Evolutionary conservation across 495 filamentous ascomycete species (phyloP), one percentile per base, ranked within the genome.

Genomic region (Aspergillus ostianus): DNA sequence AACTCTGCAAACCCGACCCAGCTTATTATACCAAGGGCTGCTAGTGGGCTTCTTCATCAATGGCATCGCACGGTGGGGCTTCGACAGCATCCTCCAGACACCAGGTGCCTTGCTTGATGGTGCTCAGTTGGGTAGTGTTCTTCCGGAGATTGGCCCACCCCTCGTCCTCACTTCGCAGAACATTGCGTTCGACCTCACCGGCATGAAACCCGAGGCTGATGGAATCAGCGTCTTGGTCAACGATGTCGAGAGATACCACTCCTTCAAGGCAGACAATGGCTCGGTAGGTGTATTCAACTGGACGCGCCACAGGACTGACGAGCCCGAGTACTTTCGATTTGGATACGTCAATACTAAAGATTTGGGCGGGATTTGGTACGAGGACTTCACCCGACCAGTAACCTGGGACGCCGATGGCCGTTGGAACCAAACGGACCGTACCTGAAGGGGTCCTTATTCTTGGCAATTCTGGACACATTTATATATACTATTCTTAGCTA

Each of bases 331-430:
- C 66, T 93, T 95, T 71, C 77, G 90, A 17, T 93, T 95, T 73
- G 88, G 80, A n/a, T 90, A 84, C 73, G 84, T 92, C 73, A 75
- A 81, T 63, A 51, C 67, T 13, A 76, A 75, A 61, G 58, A 70
- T 0, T 49, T 79, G 53, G 78, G 77, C 18, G 89, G 89, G 0
- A 82, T 84, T 50, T 71, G 73, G 52, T 83, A 80, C 64, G 85
- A 83, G 56, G 92, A 97, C 73, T 97, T 92, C 63, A 90, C 90
- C 13, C 85, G 82, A 55, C 87, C 92, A 0, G 90, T 87, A 13
- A 80, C 75, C 30, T 91, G 92, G 90, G 75, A 76, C 19, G 68
- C 27, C 3, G 75, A 87, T 67, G 86, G 88, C 10, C 10, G 20
- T 27, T 69, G 67, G 67, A 69, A 58, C 53, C 23, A 46, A 12